Evolutionary conservation across 2,329 filamentous ascomycete species (phyloP).

Genomic region (Tolypocladium pustulatum): DNA sequence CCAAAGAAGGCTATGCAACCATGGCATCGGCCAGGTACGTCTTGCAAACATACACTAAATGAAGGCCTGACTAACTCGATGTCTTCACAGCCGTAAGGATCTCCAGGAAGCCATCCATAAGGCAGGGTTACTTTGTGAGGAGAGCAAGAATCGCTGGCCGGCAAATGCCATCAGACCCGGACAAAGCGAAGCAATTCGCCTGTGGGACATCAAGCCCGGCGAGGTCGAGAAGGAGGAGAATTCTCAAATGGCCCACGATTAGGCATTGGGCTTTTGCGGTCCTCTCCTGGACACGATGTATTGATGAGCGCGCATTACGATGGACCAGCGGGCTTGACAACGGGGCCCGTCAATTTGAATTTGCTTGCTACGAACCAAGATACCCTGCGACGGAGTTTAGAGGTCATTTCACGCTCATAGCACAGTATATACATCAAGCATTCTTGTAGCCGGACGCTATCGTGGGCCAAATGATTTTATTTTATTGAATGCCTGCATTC

Average conservation of each 20-base stretch:
- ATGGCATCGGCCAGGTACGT: slow-evolving; percentile 55
- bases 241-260: slow-evolving; percentile 27
- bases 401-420: neutral
- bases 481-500: neutral
- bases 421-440: neutral
- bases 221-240: slow-evolving; percentile 25
- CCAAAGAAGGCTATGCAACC: slow-evolving; percentile 66
- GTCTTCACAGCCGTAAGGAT: slow-evolving; percentile 13
- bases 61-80: neutral
- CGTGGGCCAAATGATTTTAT: neutral
- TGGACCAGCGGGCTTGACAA: neutral
- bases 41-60: neutral
- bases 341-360: neutral
- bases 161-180: slow-evolving; percentile 13
- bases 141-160: slow-evolving; percentile 24
- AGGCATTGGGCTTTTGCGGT: slow-evolving; percentile 13
- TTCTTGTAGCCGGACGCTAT: neutral
- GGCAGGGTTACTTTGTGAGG: slow-evolving; percentile 22
- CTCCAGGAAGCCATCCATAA: slow-evolving; percentile 26
- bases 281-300: slow-evolving; percentile 1
- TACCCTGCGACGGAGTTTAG: neutral
- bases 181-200: slow-evolving; percentile 9
- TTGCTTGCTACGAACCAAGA: neutral
- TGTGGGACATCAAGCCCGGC: slow-evolving; percentile 23
- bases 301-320: neutral